Base-by-base conservation (phyloP, 2,329 filamentous ascomycete species). In the Nemania sp. region DNA sequence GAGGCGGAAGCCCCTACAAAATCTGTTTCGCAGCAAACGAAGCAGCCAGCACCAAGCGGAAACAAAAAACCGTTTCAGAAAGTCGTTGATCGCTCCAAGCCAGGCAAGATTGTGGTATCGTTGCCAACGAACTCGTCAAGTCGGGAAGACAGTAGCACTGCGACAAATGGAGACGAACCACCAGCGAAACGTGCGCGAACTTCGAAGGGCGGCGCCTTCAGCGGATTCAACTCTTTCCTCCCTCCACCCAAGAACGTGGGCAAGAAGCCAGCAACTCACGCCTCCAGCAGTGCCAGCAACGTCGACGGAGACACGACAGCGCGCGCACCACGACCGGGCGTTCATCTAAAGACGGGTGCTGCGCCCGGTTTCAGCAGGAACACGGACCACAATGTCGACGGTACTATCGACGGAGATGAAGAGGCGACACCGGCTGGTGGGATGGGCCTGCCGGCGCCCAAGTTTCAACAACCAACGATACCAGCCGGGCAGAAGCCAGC, bases 161-260 rank as follows among this genome's bases (percentile, higher is more conserved):
- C 52, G 8, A 69, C 72, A 17, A 68, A 73, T 20, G 72, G 69
- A 49, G 77, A 80, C 22, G 77, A 77, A 22, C 86, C 86, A 0
- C 87, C 89, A 0, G 78, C 86, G 1, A 96, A 96, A 69, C 86
- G 87, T 55, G 79, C 82, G 15, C 84, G 84, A 44, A 82, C 82
- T 1, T 65, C 64, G 3, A 61, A 56, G 14, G 64, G 80, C 3
- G 84, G 86, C 23, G 80, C 81, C 4, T 92, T 96, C 64, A 81
- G 88, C 46, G 89, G 86, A 2, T 94, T 97, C 76, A 94, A 93
- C 69, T 86, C 91, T 2, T 84, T 96, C 62, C 79, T 97, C 17
- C 93, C 93, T 2, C 80, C 92, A 22, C 92, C 93, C 3, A 97
- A 96, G 68, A 79, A 80, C 57, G 66, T 73, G 14, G 73, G 70